These are phyloP conservation scores for Caryopteris hybrid DNA, from an alignment of 305 asterid species.

Conservation along the genomic window DNA sequence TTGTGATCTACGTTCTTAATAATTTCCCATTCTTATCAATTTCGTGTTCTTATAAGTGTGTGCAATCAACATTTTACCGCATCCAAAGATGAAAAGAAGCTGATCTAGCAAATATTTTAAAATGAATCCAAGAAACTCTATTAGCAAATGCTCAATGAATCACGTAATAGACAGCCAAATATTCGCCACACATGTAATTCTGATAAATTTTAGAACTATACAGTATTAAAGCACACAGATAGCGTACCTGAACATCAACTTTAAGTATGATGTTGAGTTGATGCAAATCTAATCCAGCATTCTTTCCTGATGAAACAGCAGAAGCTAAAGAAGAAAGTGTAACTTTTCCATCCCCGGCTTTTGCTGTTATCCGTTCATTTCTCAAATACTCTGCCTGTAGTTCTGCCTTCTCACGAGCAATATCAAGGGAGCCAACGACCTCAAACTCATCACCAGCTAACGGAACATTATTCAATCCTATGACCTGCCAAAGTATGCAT, in stretches of 20 bases:
- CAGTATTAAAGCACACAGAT: constrained; percentile 1
- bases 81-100: not conserved
- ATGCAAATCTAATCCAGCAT: constrained; percentile 80
- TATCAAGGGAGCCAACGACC: constrained; percentile 75
- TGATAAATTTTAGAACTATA: not conserved
- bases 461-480: constrained; percentile 89
- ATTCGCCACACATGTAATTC: not conserved
- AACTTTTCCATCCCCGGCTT: constrained; percentile 93
- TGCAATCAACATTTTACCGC: too few relatives aligned
- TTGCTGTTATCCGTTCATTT: constrained; percentile 69
- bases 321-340: constrained; percentile 93
- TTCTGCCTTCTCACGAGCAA: constrained; percentile 85
- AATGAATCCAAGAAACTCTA: too few relatives aligned
- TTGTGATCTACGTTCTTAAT: too few relatives aligned
- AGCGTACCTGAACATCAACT: constrained; percentile 89
- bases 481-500: constrained; percentile 50
- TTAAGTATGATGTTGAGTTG: constrained; percentile 83
- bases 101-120: not conserved
- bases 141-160: too few relatives aligned
- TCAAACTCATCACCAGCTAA: constrained; percentile 96
- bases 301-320: constrained; percentile 77
- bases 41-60: too few relatives aligned
- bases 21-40: too few relatives aligned
- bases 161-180: not conserved
- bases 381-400: constrained; percentile 58